Conservation (phyloP, 2,329 filamentous ascomycete genomes). For the Sporothrix luriei region DNA sequence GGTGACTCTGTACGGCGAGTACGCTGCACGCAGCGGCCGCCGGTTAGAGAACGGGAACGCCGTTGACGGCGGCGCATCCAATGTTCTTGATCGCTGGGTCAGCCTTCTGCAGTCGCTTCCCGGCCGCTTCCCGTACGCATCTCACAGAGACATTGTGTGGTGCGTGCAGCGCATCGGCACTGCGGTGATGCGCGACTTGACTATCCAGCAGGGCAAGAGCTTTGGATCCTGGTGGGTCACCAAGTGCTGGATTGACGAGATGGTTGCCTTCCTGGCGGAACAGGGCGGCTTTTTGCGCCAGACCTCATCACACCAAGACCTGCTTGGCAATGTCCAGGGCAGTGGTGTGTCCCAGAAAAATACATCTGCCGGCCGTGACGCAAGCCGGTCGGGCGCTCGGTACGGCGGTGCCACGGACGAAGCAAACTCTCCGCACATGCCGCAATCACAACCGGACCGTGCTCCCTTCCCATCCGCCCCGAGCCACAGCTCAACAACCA, state of each 20-base stretch:
- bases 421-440: slow-evolving; percentile 49
- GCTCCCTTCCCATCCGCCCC: slow-evolving; percentile 55
- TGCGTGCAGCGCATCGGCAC: slow-evolving; percentile 76
- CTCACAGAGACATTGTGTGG: slow-evolving; percentile 71
- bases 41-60: slow-evolving; percentile 46
- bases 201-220: slow-evolving; percentile 73
- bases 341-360: slow-evolving; percentile 36
- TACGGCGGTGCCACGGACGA: slow-evolving; percentile 53
- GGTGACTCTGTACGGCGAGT: slow-evolving; percentile 62
- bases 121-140: slow-evolving; percentile 71
- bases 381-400: slow-evolving; percentile 45
- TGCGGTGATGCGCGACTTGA: slow-evolving; percentile 78
- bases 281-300: slow-evolving; percentile 82
- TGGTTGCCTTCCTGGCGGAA: slow-evolving; percentile 86
- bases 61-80: slow-evolving; percentile 54
- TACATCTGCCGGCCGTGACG: slow-evolving; percentile 41
- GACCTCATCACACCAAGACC: slow-evolving; percentile 46
- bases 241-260: slow-evolving; percentile 94
- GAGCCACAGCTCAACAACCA: slow-evolving; percentile 38
- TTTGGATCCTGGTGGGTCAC: slow-evolving; percentile 95
- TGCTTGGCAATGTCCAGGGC: slow-evolving; percentile 24
- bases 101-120: slow-evolving; percentile 70
- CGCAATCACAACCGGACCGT: slow-evolving; percentile 53
- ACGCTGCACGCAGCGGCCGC: slow-evolving; percentile 53
- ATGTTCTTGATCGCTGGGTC: slow-evolving; percentile 78